phyloP scores from a whole-genome alignment of 345 rosid species.

The Rhodamnia argentea region DNA sequence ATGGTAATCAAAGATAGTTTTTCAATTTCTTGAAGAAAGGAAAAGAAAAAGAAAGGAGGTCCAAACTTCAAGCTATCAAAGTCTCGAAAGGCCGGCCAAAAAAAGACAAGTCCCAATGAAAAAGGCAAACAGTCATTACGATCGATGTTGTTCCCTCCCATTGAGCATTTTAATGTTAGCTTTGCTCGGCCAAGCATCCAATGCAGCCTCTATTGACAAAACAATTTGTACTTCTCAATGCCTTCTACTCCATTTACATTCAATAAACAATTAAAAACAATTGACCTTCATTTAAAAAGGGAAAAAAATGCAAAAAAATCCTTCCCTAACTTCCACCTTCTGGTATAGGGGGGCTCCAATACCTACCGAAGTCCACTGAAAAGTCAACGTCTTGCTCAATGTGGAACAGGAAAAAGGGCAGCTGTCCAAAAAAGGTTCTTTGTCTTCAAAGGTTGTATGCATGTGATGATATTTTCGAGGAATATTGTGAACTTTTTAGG shows the following conservation, averaged over 20 bases:
- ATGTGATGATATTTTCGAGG: not conserved
- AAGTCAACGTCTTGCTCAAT: not conserved
- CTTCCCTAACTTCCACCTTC: not conserved
- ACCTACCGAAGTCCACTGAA: not conserved
- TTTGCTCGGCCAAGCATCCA: not conserved
- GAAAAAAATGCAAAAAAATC: not conserved
- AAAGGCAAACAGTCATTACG: not conserved
- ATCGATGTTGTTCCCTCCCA: not conserved
- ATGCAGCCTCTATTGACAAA: not conserved
- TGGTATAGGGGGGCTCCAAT: not conserved
- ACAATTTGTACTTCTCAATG: not conserved
- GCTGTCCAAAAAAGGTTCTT: not conserved
- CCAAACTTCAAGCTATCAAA: not conserved
- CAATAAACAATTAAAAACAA: not conserved
- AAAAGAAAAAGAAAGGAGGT: not conserved
- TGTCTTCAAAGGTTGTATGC: not conserved
- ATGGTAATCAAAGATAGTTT: not conserved
- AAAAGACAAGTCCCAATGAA: not conserved
- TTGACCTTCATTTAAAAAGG: not conserved
- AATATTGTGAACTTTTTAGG: not conserved
- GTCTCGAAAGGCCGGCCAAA: not conserved
- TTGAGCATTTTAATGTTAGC: not conserved
- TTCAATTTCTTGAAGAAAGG: not conserved
- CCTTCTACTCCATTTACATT: not conserved
- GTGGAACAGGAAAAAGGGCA: not conserved